A percentile compares a stretch with the other conserved stretches of the same genome.
phyloP scores from a whole-genome alignment of 345 rosid genomes.

The Lepidium didymum region DNA sequence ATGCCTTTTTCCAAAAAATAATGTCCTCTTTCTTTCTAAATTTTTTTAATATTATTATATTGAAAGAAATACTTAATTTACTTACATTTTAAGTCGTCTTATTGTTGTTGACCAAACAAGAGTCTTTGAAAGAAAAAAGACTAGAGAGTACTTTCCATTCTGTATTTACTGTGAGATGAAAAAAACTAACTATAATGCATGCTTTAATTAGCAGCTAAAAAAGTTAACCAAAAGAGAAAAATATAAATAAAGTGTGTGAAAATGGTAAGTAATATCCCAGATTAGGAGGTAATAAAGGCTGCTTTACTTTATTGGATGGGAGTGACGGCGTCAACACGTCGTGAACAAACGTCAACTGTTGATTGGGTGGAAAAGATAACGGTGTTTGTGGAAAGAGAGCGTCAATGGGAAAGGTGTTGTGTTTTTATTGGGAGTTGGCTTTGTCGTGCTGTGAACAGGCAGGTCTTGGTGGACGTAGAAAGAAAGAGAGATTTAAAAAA shows the following conservation, averaged over 20 bases:
- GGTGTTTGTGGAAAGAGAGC: conserved; percentile 35
- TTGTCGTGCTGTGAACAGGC: conserved; percentile 80
- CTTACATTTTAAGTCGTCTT: too few relatives aligned
- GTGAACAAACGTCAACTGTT: not conserved
- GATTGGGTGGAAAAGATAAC: conserved; percentile 34
- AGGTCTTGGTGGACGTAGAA: conserved; percentile 43
- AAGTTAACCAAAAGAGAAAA: too few relatives aligned
- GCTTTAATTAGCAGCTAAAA: too few relatives aligned
- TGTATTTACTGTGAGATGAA: not conserved
- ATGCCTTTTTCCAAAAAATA: not conserved
- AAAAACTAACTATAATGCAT: not conserved
- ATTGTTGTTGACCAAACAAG: not conserved
- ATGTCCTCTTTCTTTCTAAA: not conserved
- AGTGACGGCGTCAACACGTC: conserved; percentile 38
- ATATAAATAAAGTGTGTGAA: not conserved
- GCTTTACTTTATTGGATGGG: conserved; percentile 18
- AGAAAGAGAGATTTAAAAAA: not conserved
- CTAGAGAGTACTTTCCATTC: not conserved
- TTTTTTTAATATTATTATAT: not conserved
- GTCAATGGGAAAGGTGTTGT: conserved; percentile 49
- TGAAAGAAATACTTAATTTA: not conserved
- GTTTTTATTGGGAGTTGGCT: conserved; percentile 55
- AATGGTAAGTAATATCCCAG: not conserved
- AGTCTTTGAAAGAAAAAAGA: not conserved
- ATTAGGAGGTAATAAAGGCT: conserved; percentile 35